phyloP scores from a whole-genome alignment of 345 rosid species.

The Melaleuca alternifolia region DNA sequence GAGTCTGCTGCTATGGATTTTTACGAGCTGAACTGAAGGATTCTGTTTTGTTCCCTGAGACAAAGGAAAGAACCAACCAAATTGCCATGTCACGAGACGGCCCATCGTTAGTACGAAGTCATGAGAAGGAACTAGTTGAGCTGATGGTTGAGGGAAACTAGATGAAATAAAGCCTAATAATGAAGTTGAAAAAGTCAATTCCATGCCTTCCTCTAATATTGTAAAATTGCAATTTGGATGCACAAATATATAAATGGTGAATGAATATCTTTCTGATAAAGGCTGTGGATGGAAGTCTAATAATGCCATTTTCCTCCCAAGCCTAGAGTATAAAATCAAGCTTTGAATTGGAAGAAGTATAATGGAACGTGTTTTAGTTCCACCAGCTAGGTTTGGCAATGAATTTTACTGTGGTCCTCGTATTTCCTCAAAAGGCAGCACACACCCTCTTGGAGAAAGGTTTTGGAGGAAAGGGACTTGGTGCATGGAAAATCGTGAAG shows the following conservation, averaged over 20 bases:
- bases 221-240: background rate
- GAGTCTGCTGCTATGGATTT: background rate
- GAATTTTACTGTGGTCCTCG: background rate
- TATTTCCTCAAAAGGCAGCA: background rate
- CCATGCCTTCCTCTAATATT: background rate
- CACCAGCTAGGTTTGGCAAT: background rate
- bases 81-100: background rate
- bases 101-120: background rate
- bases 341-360: background rate
- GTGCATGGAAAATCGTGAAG: background rate
- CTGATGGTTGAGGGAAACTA: background rate
- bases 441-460: background rate
- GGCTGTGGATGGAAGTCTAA: background rate
- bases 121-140: background rate
- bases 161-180: background rate
- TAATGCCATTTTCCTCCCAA: background rate
- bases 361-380: background rate
- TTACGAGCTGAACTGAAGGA: background rate
- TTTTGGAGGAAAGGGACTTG: background rate
- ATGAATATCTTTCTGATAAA: background rate
- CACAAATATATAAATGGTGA: background rate
- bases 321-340: background rate
- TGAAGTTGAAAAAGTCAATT: background rate
- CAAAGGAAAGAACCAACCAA: background rate
- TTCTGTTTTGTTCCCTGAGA: background rate